A percentile compares a stretch with the other conserved stretches of the same genome.
Conservation (phyloP, 1,284 basidiomycete genomes). For the Chalciporus piperatoides region DNA sequence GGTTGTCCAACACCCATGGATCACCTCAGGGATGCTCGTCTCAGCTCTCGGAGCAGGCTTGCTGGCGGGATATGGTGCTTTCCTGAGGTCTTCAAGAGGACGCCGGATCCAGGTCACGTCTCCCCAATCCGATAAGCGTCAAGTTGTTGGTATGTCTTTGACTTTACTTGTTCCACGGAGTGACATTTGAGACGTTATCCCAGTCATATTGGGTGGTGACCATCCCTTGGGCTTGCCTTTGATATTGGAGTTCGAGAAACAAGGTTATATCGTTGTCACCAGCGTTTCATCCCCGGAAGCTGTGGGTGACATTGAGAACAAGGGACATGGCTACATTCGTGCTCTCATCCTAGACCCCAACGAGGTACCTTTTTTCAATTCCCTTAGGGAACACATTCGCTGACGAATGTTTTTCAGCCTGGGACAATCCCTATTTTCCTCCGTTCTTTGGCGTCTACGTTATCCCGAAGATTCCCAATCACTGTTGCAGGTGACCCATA, state of each 20-base stretch:
- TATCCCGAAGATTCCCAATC: slow-evolving; percentile 79
- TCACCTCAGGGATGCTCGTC: slow-evolving; percentile 47
- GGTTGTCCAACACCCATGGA: slow-evolving; percentile 57
- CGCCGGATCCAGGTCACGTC: slow-evolving; percentile 36
- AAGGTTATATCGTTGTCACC: slow-evolving; percentile 76
- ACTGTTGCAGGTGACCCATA: slow-evolving; percentile 75
- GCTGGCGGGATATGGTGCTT: slow-evolving; percentile 50
- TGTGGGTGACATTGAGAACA: slow-evolving; percentile 57
- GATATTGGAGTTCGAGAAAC: slow-evolving; percentile 65
- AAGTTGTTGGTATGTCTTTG: slow-evolving; percentile 62
- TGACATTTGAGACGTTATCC: slow-evolving; percentile 13
- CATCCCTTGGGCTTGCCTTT: slow-evolving; percentile 64
- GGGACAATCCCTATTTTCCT: slow-evolving; percentile 70
- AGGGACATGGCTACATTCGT: slow-evolving; percentile 68
- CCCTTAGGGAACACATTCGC: background rate
- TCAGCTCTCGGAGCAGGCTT: slow-evolving; percentile 58
- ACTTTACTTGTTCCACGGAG: background rate
- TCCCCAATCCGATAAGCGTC: slow-evolving; percentile 46
- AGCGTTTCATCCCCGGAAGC: slow-evolving; percentile 67
- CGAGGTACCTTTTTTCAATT: slow-evolving; percentile 44
- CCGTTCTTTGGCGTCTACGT: slow-evolving; percentile 69
- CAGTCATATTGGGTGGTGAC: slow-evolving; percentile 80
- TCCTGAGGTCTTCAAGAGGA: slow-evolving; percentile 31
- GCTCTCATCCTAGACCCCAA: slow-evolving; percentile 74
- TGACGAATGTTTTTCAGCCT: slow-evolving; percentile 42